Base-by-base conservation (phyloP, 1,139 yeast species). In the Taphrina deformans region DNA sequence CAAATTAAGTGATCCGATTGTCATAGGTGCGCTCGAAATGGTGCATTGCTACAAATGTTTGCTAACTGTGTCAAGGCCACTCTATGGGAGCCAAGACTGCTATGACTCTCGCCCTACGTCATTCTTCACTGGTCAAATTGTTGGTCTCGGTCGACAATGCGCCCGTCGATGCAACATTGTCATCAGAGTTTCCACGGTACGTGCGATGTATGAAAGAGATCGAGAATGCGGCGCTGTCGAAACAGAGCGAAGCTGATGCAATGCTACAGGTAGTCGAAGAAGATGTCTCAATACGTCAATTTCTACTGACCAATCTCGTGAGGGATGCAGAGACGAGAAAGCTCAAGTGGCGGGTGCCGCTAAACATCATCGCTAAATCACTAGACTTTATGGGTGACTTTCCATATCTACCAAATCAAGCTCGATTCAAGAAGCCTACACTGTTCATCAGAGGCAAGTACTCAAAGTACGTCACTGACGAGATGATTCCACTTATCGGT, bases 71-170 rank as follows among this genome's bases (percentile, higher is more conserved):
- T 18, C 16, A 21, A 60, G 44, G 51, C 12, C 55, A 33, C 26
- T 55, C 51, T 21, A 70, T 71, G 75, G 99, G 99, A 5, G 98
- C 97, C 9, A 93, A 93, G 73, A 83, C 92, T 0, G 97, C 88
- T 2, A 92, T 93, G 98, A 90, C 93, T 0, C 79, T 89, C 3
- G 87, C 92, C 0, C 78, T 93, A 68, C 80, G 90, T 62, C 79
- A 83, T 26, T 96, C 96, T 0, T 82, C 84, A 0, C 71, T 86
- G 24, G 85, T 87, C 2, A 79, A 83, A 38, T 81, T 85, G 77
- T 71, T 91, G 52, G 83, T 93, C 5, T 79, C 93, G 2, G 96
- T 93, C 3, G 99, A 93, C 73, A 93, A 91, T 74, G 91, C 97
- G 0, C 99, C 99, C 0, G 82, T 89, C 0, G 85, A 85, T 62